Conservation (phyloP, 169 alveolate genomes). For the Cyclospora cayetanensis region DNA sequence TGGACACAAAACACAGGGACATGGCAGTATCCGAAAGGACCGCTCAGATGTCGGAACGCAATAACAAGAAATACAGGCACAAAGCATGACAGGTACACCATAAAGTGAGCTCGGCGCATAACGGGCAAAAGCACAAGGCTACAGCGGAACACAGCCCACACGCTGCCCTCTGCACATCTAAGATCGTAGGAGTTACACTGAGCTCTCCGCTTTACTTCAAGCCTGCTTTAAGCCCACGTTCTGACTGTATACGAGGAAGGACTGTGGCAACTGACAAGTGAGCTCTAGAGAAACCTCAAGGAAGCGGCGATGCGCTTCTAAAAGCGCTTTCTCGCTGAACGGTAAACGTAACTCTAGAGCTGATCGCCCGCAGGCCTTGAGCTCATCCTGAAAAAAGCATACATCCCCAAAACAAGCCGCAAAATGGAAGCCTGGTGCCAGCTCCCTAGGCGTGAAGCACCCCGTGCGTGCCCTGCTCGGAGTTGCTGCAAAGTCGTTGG, state of each 20-base stretch:
- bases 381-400: slow-evolving; percentile 77
- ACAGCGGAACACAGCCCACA: neutral
- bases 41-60: neutral
- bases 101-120: neutral
- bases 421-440: neutral
- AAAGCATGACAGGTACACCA: neutral
- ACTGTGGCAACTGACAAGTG: slow-evolving; percentile 58
- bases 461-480: too few relatives aligned
- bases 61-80: neutral
- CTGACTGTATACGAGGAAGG: neutral
- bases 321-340: slow-evolving; percentile 79
- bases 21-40: neutral
- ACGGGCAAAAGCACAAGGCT: neutral
- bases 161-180: neutral
- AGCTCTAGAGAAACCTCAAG: slow-evolving; percentile 74
- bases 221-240: neutral
- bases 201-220: too few relatives aligned
- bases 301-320: slow-evolving; percentile 72
- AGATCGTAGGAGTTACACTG: too few relatives aligned
- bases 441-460: too few relatives aligned
- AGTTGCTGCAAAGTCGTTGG: too few relatives aligned
- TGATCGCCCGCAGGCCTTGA: slow-evolving; percentile 77
- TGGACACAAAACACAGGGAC: neutral
- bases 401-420: neutral
- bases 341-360: slow-evolving; percentile 82